Base-by-base conservation (phyloP, 2,329 filamentous ascomycete genomes). In the Pseudocercospora vitis region DNA sequence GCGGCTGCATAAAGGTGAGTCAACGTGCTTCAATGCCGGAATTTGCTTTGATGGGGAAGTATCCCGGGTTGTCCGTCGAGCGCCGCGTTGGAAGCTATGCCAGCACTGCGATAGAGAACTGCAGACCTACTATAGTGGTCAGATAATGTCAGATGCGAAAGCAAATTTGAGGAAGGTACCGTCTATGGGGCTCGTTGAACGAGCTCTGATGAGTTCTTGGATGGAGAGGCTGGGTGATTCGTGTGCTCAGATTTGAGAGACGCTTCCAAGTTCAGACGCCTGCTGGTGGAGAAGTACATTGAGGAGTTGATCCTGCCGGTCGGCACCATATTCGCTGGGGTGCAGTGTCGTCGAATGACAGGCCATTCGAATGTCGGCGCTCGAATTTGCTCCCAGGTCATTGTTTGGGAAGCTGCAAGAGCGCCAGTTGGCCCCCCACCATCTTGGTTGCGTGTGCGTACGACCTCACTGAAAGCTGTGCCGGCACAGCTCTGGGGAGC, bases 371-470 rank as follows among this genome's bases (percentile, higher is more conserved):
- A 11, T 29, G 26, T 29, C 11, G 26, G 26, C 26, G 6, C 11
- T 29, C 6, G 26, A 7, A 11, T 29, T 29, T 6, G 26, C 26
- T 29, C 26, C 11, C 11, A 7, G 26, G 42, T 24, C 42, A 45
- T 45, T 14, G n/a, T 14, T 42, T 21, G 23, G 19, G 9, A 24
- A 19, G 42, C 12, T 16, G 18, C 7, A n/a, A n/a, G n/a, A n/a
- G n/a, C 26, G 26, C 6, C 26, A 29, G 26, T 29, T 7, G 6
- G 6, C 6, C 26, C 11, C 26, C 6, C 61, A 70, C 70, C 56
- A 74, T 74, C 72, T 80, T 81, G 71, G 80, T 82, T 70, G 80
- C 81, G 77, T 73, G 79, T 69, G 81, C 81, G 80, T 83, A 82
- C 68, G 81, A 82, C 69, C 74, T 75, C 70, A 75, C 75, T 72